These are phyloP conservation scores for Emergomyces pasteurianus DNA, from an alignment of 2,329 filamentous ascomycete genomes.

Conservation along the genomic window DNA sequence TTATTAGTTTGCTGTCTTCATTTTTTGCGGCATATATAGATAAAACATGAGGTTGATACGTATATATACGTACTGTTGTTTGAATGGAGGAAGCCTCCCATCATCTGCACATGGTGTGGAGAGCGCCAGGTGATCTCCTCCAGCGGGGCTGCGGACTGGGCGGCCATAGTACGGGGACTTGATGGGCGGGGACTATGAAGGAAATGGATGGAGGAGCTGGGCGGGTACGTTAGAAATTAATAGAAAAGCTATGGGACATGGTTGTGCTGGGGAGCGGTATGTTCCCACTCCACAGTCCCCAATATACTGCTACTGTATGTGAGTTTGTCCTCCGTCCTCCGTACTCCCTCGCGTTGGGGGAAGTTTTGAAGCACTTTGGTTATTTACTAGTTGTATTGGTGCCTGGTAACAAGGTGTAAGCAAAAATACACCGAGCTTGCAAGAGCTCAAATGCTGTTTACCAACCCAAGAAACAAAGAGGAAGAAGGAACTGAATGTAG, in stretches of 20 bases:
- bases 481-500: not conserved
- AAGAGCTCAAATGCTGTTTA: not conserved
- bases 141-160: slow-evolving; percentile 24
- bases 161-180: slow-evolving; percentile 18
- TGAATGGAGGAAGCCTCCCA: slow-evolving; percentile 34
- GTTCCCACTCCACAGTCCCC: not conserved
- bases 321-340: no score
- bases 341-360: no score
- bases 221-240: not conserved
- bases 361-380: no score
- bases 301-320: not conserved
- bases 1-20: not conserved
- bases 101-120: slow-evolving; percentile 34
- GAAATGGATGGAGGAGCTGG: not conserved
- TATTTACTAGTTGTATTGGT: not conserved
- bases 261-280: not conserved
- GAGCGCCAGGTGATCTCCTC: slow-evolving; percentile 37
- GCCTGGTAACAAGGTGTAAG: not conserved
- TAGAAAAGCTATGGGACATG: not conserved
- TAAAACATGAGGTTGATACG: not conserved
- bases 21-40: not conserved
- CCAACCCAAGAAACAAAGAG: not conserved
- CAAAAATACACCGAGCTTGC: not conserved
- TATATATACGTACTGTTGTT: slow-evolving; percentile 28
- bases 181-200: not conserved